Evolutionary conservation across 2,329 filamentous ascomycete species (phyloP).

Genomic region (Cladobotryum protrusum): DNA sequence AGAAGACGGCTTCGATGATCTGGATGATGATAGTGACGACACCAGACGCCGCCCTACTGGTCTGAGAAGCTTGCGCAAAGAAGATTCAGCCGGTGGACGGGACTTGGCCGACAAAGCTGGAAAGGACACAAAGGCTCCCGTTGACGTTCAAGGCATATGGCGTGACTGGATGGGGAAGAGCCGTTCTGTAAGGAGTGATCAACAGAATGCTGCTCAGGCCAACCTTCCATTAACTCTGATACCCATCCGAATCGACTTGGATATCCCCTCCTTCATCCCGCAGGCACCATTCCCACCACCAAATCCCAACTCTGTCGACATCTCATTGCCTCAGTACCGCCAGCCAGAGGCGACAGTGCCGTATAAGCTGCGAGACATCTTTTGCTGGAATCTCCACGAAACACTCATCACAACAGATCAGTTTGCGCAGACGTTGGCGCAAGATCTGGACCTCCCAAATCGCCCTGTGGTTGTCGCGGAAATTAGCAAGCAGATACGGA

Average conservation of each 20-base stretch:
- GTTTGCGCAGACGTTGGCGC: slow-evolving; percentile 84
- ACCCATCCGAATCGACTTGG: slow-evolving; percentile 92
- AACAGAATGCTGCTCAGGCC: slow-evolving; percentile 59
- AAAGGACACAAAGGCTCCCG: slow-evolving; percentile 72
- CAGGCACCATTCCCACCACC: slow-evolving; percentile 58
- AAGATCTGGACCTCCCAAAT: slow-evolving; percentile 86
- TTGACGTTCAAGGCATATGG: slow-evolving; percentile 85
- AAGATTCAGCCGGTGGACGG: slow-evolving; percentile 58
- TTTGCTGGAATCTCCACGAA: slow-evolving; percentile 96
- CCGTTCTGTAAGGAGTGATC: slow-evolving; percentile 47
- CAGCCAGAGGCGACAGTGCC: slow-evolving; percentile 72
- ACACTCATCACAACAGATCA: slow-evolving; percentile 89
- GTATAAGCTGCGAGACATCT: slow-evolving; percentile 89
- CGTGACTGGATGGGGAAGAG: slow-evolving; percentile 90
- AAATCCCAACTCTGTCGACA: slow-evolving; percentile 58
- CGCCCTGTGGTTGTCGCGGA: slow-evolving; percentile 62
- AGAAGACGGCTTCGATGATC: slow-evolving; percentile 87
- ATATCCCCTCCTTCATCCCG: slow-evolving; percentile 73
- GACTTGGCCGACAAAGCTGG: slow-evolving; percentile 70
- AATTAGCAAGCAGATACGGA: slow-evolving; percentile 90
- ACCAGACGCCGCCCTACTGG: slow-evolving; percentile 74
- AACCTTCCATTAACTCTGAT: slow-evolving; percentile 83
- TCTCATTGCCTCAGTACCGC: slow-evolving; percentile 71
- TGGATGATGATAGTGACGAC: slow-evolving; percentile 67
- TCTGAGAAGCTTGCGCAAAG: slow-evolving; percentile 72